These are phyloP conservation scores for Fomitopsis pulvina DNA, from an alignment of 768 basidiomycete genomes.

Conservation along the genomic window DNA sequence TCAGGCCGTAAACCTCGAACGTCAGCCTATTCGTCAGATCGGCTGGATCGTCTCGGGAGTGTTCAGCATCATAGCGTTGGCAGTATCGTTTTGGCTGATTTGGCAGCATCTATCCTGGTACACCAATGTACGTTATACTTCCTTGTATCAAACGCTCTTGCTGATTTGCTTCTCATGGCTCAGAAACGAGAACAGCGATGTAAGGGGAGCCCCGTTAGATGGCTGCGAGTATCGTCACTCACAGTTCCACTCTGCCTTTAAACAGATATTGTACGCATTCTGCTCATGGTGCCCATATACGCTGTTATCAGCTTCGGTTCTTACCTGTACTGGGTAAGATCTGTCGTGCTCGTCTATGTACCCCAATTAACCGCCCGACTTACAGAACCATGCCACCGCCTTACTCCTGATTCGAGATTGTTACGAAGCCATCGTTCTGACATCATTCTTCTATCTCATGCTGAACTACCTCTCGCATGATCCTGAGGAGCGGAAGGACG, in stretches of 20 bases:
- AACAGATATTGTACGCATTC: slow-evolving; percentile 62
- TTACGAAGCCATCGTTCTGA: slow-evolving; percentile 72
- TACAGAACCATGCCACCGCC: slow-evolving; percentile 59
- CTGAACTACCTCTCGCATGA: slow-evolving; percentile 63
- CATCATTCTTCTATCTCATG: slow-evolving; percentile 74
- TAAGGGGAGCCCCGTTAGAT: slow-evolving; percentile 21
- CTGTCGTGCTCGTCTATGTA: background rate
- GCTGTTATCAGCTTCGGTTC: slow-evolving; percentile 60
- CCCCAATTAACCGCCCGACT: background rate
- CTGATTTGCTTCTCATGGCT: background rate
- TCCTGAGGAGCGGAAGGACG: slow-evolving; percentile 50
- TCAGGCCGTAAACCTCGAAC: background rate
- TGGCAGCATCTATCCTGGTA: slow-evolving; percentile 68
- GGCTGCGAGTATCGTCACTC: background rate
- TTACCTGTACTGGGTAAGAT: slow-evolving; percentile 63
- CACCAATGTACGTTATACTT: slow-evolving; percentile 44
- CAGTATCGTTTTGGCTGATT: slow-evolving; percentile 69
- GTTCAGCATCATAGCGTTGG: slow-evolving; percentile 49
- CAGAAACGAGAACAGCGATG: slow-evolving; percentile 69
- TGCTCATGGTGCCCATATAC: slow-evolving; percentile 78
- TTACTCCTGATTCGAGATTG: slow-evolving; percentile 64
- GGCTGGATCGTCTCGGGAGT: slow-evolving; percentile 64
- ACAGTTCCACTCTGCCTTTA: background rate
- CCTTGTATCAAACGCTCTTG: background rate
- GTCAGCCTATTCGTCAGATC: slow-evolving; percentile 30